A percentile compares a stretch with the other conserved stretches of the same genome.
phyloP scores from a whole-genome alignment of 1,139 yeast species.

The Yamadazyma diospyri region DNA sequence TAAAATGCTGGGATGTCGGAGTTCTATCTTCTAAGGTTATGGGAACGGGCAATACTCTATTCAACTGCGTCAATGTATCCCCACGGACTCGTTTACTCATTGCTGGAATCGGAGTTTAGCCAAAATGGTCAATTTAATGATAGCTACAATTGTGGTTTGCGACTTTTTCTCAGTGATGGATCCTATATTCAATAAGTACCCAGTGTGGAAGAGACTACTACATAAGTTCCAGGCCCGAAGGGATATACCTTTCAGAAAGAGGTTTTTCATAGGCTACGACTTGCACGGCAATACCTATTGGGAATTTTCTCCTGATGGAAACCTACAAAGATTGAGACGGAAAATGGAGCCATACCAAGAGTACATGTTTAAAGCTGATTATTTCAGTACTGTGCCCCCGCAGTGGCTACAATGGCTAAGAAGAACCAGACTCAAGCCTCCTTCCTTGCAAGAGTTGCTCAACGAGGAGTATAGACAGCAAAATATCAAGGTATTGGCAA shows the following conservation, averaged over 20 bases:
- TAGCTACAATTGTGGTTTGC: no score
- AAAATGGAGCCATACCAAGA: constrained; percentile 46
- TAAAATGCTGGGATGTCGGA: constrained; percentile 11
- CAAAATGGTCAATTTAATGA: no score
- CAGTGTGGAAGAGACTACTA: constrained; percentile 42
- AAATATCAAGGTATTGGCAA: constrained; percentile 52
- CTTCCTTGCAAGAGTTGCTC: constrained; percentile 58
- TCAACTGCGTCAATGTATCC: constrained; percentile 25
- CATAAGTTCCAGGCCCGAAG: constrained; percentile 61
- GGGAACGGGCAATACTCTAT: constrained; percentile 37
- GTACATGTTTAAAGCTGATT: constrained; percentile 45
- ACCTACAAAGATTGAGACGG: constrained; percentile 43
- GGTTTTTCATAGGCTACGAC: constrained; percentile 68
- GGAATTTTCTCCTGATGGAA: constrained; percentile 64
- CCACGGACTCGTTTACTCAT: constrained; percentile 10
- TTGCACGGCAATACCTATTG: constrained; percentile 80
- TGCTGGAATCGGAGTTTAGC: no score
- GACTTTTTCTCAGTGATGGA: constrained; percentile 26
- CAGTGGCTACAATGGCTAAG: constrained; percentile 86
- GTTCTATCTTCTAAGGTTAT: constrained; percentile 25
- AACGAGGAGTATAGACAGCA: constrained; percentile 57
- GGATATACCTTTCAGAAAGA: constrained; percentile 61
- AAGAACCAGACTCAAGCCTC: constrained; percentile 56
- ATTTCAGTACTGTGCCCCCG: constrained; percentile 52
- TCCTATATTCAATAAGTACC: constrained; percentile 34